Conservation (phyloP, 441 rosid species). For the Raphanus hybrid region DNA sequence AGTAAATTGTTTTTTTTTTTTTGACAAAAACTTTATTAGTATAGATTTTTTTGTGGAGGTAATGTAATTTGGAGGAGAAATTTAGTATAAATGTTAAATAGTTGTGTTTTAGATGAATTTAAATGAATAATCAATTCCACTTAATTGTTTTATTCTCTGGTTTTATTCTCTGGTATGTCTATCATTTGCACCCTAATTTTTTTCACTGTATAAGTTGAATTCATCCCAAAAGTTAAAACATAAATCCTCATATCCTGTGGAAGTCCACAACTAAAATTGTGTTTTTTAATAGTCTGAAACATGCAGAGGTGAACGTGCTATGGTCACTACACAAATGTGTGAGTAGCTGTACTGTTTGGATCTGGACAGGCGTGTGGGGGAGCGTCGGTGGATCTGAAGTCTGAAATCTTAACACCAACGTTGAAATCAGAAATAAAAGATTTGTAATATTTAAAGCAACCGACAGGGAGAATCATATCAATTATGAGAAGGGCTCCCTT, state of each 20-base stretch:
- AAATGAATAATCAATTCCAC: neutral
- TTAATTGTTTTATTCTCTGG: neutral
- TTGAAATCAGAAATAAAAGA: neutral
- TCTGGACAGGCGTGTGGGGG: constrained; percentile 22
- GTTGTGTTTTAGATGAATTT: neutral
- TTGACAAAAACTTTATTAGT: too few relatives aligned
- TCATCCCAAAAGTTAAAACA: neutral
- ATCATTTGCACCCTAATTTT: neutral
- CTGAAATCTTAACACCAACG: neutral
- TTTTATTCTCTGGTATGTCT: neutral
- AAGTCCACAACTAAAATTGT: neutral
- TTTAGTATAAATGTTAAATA: too few relatives aligned
- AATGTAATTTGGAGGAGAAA: too few relatives aligned
- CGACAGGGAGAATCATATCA: constrained; percentile 32
- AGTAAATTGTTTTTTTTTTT: too few relatives aligned
- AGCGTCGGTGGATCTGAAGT: constrained; percentile 40
- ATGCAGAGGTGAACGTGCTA: neutral
- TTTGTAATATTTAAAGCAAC: constrained; percentile 26
- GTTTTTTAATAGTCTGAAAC: neutral
- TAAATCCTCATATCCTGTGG: neutral
- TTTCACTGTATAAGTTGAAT: neutral
- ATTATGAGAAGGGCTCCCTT: neutral
- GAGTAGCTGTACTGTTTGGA: constrained; percentile 18
- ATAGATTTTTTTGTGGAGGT: too few relatives aligned
- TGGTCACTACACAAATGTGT: too few relatives aligned